Evolutionary conservation across 192 early-diverging fungal genomes (phyloP).

Genomic region (Chytriomyces sp.): DNA sequence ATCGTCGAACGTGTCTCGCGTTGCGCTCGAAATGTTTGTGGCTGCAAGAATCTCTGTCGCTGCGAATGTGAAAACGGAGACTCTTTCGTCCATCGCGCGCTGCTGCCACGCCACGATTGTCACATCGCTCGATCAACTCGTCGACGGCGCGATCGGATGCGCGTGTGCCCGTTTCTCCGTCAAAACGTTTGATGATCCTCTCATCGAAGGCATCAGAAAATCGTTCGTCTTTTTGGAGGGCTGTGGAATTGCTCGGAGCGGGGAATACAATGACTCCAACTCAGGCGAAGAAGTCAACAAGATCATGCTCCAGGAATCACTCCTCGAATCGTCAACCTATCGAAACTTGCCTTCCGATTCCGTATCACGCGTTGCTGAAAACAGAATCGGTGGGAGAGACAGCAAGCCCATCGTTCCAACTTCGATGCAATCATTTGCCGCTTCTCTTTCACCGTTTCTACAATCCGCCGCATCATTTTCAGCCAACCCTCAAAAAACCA

Average conservation of each 20-base stretch:
- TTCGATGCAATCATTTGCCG: too few species aligned
- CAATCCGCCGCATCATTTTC: too few species aligned
- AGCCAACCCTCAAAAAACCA: too few species aligned
- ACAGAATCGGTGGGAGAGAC: too few species aligned
- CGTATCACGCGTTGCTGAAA: too few species aligned
- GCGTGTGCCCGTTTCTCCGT: slow-evolving; percentile 78
- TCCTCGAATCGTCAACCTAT: too few species aligned
- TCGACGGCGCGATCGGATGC: slow-evolving; percentile 55
- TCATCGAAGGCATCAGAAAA: slow-evolving; percentile 80
- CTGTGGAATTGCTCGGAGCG: slow-evolving; percentile 50
- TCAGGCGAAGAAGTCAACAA: too few species aligned
- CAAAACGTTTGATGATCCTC: slow-evolving; percentile 80
- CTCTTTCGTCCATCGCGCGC: slow-evolving; percentile 84
- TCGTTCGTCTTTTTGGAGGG: slow-evolving; percentile 90
- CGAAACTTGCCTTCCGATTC: too few species aligned
- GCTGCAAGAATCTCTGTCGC: slow-evolving; percentile 80
- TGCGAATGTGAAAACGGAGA: slow-evolving; percentile 82
- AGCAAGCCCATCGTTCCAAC: too few species aligned
- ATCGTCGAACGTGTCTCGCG: slow-evolving; percentile 80
- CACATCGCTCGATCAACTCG: slow-evolving; percentile 79
- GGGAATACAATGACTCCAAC: too few species aligned
- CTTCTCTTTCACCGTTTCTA: too few species aligned
- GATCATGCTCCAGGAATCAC: too few species aligned
- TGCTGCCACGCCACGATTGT: slow-evolving; percentile 86
- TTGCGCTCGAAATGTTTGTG: slow-evolving; percentile 83